Evolutionary conservation across 176 grass and related monocot species (phyloP).

Genomic region (Oryza meridionalis): DNA sequence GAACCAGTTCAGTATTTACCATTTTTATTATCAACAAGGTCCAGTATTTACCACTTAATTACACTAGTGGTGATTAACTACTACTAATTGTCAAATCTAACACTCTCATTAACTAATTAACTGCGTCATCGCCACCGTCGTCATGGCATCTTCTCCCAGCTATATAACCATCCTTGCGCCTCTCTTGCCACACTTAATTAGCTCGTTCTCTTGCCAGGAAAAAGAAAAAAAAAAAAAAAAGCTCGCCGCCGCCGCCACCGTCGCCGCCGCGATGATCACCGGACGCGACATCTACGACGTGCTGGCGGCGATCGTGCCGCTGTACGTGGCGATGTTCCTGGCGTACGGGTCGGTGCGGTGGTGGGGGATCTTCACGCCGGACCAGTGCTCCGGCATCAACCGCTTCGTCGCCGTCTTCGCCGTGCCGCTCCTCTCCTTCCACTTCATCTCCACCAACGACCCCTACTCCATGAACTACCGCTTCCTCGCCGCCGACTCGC

Average conservation of each 20-base stretch:
- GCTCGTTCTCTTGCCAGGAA: background rate
- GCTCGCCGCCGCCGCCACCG: background rate
- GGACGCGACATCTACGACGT: slow-evolving; percentile 96
- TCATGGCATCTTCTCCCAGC: background rate
- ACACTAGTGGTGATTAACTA: too few relatives aligned
- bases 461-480: slow-evolving; percentile 94
- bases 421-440: slow-evolving; percentile 93
- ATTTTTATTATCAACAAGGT: too few relatives aligned
- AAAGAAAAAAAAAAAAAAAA: background rate
- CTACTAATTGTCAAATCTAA: too few relatives aligned
- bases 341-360: slow-evolving; percentile 89
- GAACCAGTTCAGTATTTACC: too few relatives aligned
- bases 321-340: slow-evolving; percentile 96
- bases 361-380: slow-evolving; percentile 95
- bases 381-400: slow-evolving; percentile 97
- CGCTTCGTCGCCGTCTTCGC: slow-evolving; percentile 98
- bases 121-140: background rate
- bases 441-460: slow-evolving; percentile 94
- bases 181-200: slow-evolving; percentile 16
- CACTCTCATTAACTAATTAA: background rate
- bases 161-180: slow-evolving; percentile 42
- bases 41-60: too few relatives aligned
- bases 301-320: slow-evolving; percentile 84
- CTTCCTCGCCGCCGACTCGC: slow-evolving; percentile 91
- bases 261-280: slow-evolving; percentile 79